Conservation (phyloP, 1,284 basidiomycete species). For the Ganoderma resinaceum region DNA sequence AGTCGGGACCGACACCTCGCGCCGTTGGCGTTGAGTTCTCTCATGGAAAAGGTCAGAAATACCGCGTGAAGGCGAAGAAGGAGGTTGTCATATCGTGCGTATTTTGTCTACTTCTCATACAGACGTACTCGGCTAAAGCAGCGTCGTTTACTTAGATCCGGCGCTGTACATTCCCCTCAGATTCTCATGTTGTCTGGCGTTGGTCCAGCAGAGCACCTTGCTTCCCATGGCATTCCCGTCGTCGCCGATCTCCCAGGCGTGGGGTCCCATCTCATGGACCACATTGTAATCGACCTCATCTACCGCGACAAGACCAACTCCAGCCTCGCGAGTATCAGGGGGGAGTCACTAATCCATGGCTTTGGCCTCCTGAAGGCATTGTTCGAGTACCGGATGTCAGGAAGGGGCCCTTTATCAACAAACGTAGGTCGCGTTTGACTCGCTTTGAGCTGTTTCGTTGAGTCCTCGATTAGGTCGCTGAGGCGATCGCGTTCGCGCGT, state of each 20-base stretch:
- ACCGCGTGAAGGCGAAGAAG: constrained; percentile 54
- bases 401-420: constrained; percentile 55
- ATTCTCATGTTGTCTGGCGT: constrained; percentile 59
- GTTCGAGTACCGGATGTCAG: constrained; percentile 50
- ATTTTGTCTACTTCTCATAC: background rate
- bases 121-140: background rate
- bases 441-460: background rate
- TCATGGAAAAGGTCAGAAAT: constrained; percentile 43
- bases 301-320: constrained; percentile 57
- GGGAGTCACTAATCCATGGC: constrained; percentile 43
- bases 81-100: constrained; percentile 71
- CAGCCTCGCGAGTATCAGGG: constrained; percentile 37
- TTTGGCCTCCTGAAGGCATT: constrained; percentile 45
- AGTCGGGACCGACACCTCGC: constrained; percentile 44
- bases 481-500: constrained; percentile 64
- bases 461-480: constrained; percentile 52
- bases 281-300: constrained; percentile 55
- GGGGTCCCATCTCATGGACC: constrained; percentile 66
- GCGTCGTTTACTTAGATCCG: constrained; percentile 61
- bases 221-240: constrained; percentile 54
- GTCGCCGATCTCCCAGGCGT: constrained; percentile 65
- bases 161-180: constrained; percentile 69
- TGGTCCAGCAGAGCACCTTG: constrained; percentile 63
- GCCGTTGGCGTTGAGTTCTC: constrained; percentile 71
- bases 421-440: constrained; percentile 52